Evolutionary conservation across 345 rosid species (phyloP).

Genomic region (Erysimum cheiranthoides): DNA sequence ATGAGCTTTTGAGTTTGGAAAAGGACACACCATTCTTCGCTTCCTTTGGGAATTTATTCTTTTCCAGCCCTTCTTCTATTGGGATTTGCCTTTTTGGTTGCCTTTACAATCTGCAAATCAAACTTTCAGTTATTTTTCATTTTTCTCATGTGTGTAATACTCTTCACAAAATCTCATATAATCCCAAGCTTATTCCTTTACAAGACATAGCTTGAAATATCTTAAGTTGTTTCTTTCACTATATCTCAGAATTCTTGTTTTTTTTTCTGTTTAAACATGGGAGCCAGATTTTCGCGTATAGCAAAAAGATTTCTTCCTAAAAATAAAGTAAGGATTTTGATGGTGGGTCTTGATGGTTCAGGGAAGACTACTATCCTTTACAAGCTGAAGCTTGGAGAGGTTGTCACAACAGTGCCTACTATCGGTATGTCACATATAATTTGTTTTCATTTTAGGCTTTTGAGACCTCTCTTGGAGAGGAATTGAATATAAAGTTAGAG

Average conservation of each 20-base stretch:
- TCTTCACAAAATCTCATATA: slow-evolving; percentile 31
- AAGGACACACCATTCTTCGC: slow-evolving; percentile 26
- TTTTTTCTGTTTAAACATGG: slow-evolving; percentile 42
- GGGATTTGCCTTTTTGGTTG: slow-evolving; percentile 25
- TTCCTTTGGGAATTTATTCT: slow-evolving; percentile 42
- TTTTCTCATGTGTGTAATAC: slow-evolving; percentile 13
- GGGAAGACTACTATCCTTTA: slow-evolving; percentile 77
- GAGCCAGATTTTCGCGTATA: slow-evolving; percentile 52
- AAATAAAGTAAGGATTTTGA: slow-evolving; percentile 52
- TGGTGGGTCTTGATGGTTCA: slow-evolving; percentile 79
- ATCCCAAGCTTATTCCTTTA: not conserved
- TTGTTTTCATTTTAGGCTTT: too few species aligned
- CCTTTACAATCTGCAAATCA: slow-evolving; percentile 26
- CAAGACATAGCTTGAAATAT: slow-evolving; percentile 3
- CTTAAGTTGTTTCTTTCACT: slow-evolving; percentile 11
- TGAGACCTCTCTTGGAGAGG: not conserved
- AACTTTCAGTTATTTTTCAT: not conserved
- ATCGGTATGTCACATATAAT: too few species aligned
- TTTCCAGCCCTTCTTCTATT: slow-evolving; percentile 30
- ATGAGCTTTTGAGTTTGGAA: slow-evolving; percentile 38
- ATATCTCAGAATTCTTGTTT: slow-evolving; percentile 1
- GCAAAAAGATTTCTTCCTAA: slow-evolving; percentile 53
- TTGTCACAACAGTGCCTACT: slow-evolving; percentile 64
- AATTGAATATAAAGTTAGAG: not conserved
- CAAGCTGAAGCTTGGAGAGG: slow-evolving; percentile 72